These are phyloP conservation scores for Viscum album DNA, from an alignment of 177 flowering plant species.

Conservation along the genomic window DNA sequence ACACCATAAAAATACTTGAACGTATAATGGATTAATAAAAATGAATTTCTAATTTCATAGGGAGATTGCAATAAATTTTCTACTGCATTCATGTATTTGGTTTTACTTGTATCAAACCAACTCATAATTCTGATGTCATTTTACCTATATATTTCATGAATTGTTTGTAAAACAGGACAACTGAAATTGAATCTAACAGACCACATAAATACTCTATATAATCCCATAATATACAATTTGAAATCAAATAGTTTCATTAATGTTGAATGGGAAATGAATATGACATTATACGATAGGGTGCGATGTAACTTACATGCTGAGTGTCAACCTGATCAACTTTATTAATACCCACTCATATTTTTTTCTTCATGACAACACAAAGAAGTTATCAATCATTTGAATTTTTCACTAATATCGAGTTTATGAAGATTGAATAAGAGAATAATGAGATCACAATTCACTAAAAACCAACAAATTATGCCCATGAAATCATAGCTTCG, in stretches of 20 bases:
- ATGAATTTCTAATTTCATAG: no score
- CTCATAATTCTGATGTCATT: no score
- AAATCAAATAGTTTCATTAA: neutral
- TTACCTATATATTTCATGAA: no score
- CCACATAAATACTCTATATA: conserved; percentile 23
- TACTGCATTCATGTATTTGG: no score
- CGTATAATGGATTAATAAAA: no score
- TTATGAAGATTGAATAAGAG: conserved; percentile 97
- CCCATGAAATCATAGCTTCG: conserved; percentile 94
- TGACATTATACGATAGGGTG: neutral
- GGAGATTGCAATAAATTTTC: no score
- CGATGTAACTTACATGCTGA: conserved; percentile 53
- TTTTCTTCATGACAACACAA: conserved; percentile 93
- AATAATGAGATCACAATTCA: conserved; percentile 84
- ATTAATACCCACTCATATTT: conserved; percentile 91
- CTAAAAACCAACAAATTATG: conserved; percentile 96
- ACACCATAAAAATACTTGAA: no score
- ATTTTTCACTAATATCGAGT: conserved; percentile 93
- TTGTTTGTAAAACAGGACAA: no score
- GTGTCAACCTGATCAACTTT: conserved; percentile 99
- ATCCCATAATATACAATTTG: conserved; percentile 73
- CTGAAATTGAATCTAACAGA: no score
- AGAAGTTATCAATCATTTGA: conserved; percentile 90
- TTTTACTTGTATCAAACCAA: no score
- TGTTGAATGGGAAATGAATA: no score